Conservation (phyloP, 2,329 filamentous ascomycete genomes). For the Aspergillus tubingensis region DNA sequence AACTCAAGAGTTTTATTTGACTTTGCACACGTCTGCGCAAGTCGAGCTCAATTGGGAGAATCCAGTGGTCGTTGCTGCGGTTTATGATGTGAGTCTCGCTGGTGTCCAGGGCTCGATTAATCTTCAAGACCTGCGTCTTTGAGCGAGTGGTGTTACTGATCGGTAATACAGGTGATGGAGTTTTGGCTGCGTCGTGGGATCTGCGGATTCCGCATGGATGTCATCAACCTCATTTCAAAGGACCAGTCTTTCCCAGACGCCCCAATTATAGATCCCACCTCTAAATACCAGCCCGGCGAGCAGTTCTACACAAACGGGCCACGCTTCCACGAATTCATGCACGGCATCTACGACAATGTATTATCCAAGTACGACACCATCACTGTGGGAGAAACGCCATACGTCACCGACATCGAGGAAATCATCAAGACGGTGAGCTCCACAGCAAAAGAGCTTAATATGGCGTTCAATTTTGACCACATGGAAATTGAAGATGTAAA, state of each 20-base stretch:
- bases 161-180: conserved; percentile 71
- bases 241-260: conserved; percentile 54
- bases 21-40: conserved; percentile 70
- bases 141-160: conserved; percentile 53
- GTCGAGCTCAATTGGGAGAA: conserved; percentile 88
- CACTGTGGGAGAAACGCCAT: conserved; percentile 63
- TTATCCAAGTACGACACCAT: conserved; percentile 59
- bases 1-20: conserved; percentile 76
- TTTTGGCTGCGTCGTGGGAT: conserved; percentile 78
- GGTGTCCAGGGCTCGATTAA: too few relatives aligned
- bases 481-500: conserved; percentile 53
- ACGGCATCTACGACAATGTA: conserved; percentile 52
- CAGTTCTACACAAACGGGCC: conserved; percentile 59
- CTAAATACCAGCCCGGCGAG: conserved; percentile 61
- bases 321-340: conserved; percentile 58
- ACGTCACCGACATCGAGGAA: conserved; percentile 55
- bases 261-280: conserved; percentile 41
- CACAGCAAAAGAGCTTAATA: conserved; percentile 63
- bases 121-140: too few relatives aligned
- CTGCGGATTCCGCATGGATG: conserved; percentile 71
- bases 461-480: conserved; percentile 73
- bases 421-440: conserved; percentile 53
- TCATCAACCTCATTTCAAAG: conserved; percentile 72
- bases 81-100: too few relatives aligned
- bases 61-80: neutral